A percentile compares a stretch with the other conserved stretches of the same genome.
Evolutionary conservation across 2,329 filamentous ascomycete genomes (phyloP).

Genomic region (Arthrobotrys entomopaga): DNA sequence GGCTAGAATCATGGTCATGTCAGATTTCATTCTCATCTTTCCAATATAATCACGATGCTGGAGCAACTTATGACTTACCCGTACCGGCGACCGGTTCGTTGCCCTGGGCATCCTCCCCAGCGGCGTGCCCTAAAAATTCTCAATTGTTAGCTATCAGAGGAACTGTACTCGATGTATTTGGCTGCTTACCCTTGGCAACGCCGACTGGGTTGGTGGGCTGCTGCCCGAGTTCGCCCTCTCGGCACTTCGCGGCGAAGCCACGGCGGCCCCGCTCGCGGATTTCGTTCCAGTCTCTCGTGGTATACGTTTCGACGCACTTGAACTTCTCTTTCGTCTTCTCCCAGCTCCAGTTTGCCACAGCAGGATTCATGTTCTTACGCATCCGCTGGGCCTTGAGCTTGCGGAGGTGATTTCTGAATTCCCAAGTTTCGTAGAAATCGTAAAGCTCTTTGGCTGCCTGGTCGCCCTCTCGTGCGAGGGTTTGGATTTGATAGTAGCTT

Average conservation of each 20-base stretch:
- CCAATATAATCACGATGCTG: too few relatives aligned
- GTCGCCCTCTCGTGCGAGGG: conserved; percentile 11
- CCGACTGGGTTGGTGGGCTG: not conserved
- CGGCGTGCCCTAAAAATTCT: not conserved
- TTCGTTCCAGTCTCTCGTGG: not conserved
- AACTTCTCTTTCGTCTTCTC: conserved; percentile 13
- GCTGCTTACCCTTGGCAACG: not conserved
- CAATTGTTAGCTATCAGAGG: not conserved
- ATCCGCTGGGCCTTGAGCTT: conserved; percentile 21
- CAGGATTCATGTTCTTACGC: conserved; percentile 4
- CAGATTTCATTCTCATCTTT: too few relatives aligned
- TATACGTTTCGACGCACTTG: conserved; percentile 1
- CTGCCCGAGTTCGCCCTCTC: not conserved
- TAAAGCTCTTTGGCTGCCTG: conserved; percentile 13
- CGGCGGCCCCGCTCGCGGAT: not conserved
- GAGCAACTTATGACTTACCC: too few relatives aligned
- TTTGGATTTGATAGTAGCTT: conserved; percentile 13
- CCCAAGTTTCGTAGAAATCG: conserved; percentile 19
- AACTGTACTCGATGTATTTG: not conserved
- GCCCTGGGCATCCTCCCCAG: too few relatives aligned
- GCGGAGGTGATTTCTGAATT: conserved; percentile 12
- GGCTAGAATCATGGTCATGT: not conserved
- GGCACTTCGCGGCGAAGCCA: not conserved
- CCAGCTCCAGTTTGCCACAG: conserved; percentile 7
- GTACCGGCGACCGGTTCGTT: too few relatives aligned